Evolutionary conservation across 2,329 filamentous ascomycete genomes (phyloP).

Genomic region (Periconia sp.): DNA sequence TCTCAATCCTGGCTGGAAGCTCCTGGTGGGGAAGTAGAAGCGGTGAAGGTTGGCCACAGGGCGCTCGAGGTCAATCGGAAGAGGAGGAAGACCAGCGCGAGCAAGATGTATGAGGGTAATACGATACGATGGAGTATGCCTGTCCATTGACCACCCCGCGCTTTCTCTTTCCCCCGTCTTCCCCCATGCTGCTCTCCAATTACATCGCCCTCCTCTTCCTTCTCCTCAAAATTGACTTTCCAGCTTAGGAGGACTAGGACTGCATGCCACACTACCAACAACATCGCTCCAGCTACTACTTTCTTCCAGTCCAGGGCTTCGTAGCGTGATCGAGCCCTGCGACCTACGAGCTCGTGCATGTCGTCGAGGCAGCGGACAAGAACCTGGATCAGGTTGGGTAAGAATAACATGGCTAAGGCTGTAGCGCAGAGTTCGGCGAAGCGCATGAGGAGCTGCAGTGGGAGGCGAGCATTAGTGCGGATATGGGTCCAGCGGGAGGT

Average conservation of each 20-base stretch:
- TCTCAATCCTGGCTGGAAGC: no score
- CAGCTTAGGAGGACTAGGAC: constrained; percentile 8
- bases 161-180: neutral
- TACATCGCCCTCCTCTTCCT: neutral
- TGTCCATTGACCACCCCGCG: constrained; percentile 10
- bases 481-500: neutral
- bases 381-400: constrained; percentile 20
- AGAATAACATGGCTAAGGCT: constrained; percentile 16
- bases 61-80: constrained; percentile 3
- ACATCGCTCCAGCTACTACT: constrained; percentile 5
- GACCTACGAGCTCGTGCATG: constrained; percentile 20
- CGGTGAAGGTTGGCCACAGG: constrained; percentile 13
- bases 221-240: neutral
- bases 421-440: constrained; percentile 15
- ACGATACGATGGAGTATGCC: constrained; percentile 9
- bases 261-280: constrained; percentile 23
- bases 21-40: no score
- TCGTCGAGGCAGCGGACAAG: constrained; percentile 18
- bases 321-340: constrained; percentile 22
- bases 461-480: neutral
- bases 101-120: neutral
- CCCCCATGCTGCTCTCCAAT: neutral
- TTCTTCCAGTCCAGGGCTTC: neutral
- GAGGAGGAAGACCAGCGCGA: neutral
- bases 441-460: constrained; percentile 16